Percentiles rank a stretch among this genome's conserved stretches.
phyloP scores from a whole-genome alignment of 2,329 filamentous ascomycete species.

The Fusarium heterosporum region DNA sequence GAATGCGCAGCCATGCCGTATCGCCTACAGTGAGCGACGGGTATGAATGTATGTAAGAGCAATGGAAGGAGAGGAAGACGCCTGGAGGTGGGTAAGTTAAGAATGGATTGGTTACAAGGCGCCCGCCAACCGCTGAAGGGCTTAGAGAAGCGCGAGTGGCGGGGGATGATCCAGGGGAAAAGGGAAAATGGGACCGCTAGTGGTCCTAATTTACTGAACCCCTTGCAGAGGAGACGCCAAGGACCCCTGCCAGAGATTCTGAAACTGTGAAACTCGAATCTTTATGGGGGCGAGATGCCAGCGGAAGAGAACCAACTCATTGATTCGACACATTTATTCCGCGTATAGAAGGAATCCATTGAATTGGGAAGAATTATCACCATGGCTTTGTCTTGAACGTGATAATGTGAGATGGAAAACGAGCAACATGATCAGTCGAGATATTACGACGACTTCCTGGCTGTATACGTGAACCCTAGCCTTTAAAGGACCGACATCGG shows the following conservation, averaged over 20 bases:
- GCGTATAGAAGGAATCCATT: neutral
- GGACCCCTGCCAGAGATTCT: conserved; percentile 16
- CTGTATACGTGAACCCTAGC: conserved; percentile 5
- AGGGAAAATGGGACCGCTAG: conserved; percentile 26
- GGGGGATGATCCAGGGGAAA: conserved; percentile 34
- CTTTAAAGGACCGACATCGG: conserved; percentile 14
- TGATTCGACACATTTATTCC: neutral
- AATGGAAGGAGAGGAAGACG: conserved; percentile 17
- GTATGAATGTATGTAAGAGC: conserved; percentile 13
- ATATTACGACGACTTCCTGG: conserved; percentile 21
- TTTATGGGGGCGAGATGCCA: neutral
- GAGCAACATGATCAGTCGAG: neutral
- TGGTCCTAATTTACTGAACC: conserved; percentile 34
- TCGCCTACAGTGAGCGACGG: neutral
- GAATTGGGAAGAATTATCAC: neutral
- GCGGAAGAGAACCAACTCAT: no score
- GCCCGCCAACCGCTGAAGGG: conserved; percentile 9
- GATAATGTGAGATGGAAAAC: neutral
- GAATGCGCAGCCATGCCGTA: conserved; percentile 30
- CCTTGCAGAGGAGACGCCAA: conserved; percentile 32
- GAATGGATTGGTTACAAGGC: neutral
- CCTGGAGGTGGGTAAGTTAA: conserved; percentile 5
- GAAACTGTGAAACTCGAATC: conserved; percentile 43
- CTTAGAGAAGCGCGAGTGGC: conserved; percentile 29
- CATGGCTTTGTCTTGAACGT: neutral